These are phyloP conservation scores for Vanrija sp. DNA, from an alignment of 1,284 basidiomycete genomes.

Conservation along the genomic window DNA sequence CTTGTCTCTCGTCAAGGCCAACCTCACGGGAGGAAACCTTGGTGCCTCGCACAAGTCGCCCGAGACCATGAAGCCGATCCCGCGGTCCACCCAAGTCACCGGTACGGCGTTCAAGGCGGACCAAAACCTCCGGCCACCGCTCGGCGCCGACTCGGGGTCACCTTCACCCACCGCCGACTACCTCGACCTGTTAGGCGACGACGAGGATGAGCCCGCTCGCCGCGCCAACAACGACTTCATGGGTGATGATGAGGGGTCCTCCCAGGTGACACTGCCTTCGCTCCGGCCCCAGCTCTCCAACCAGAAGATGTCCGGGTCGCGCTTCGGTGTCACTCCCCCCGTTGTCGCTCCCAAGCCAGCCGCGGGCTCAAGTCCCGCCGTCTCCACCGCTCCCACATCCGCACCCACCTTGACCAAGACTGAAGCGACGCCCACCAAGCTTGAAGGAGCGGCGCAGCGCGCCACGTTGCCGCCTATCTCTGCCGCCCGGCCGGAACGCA, in stretches of 20 bases:
- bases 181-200: conserved; percentile 10
- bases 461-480: conserved; percentile 11
- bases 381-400: not conserved
- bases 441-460: conserved; percentile 16
- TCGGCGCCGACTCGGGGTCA: not conserved
- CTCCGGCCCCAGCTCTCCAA: conserved; percentile 9
- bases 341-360: conserved; percentile 9
- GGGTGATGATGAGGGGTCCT: conserved; percentile 11
- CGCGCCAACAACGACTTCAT: conserved; percentile 4
- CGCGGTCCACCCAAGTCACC: conserved; percentile 48
- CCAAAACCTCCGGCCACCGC: not conserved
- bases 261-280: conserved; percentile 4
- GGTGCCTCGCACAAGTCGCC: not conserved
- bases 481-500: conserved; percentile 14
- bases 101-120: conserved; percentile 45
- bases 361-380: too few relatives aligned
- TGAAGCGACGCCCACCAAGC: conserved; percentile 1
- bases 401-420: not conserved
- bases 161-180: conserved; percentile 15
- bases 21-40: conserved; percentile 38
- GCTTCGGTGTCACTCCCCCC: conserved; percentile 6
- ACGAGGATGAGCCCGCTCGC: not conserved
- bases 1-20: conserved; percentile 30
- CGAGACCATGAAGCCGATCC: conserved; percentile 4
- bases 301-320: conserved; percentile 3